Evolutionary conservation across 2,329 filamentous ascomycete species (phyloP).

Genomic region (Sporothrix mexicana): DNA sequence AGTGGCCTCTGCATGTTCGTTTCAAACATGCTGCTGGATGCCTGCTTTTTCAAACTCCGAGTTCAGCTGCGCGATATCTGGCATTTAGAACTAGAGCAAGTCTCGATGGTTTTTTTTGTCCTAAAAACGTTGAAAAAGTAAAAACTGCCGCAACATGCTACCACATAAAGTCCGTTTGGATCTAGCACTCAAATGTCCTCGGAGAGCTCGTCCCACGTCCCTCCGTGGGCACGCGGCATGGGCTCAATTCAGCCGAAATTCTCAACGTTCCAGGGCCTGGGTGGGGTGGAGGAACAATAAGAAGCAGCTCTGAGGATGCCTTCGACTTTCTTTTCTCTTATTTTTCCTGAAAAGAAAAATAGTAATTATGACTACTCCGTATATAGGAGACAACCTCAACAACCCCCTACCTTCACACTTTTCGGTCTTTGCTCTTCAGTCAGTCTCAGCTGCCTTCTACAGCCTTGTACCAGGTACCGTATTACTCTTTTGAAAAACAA

Average conservation of each 20-base stretch:
- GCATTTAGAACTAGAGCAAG: neutral
- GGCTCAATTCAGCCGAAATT: slow-evolving; percentile 57
- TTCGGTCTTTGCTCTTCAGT: neutral
- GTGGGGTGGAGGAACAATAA: neutral
- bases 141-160: neutral
- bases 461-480: neutral
- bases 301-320: neutral
- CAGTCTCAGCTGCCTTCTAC: neutral
- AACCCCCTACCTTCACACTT: neutral
- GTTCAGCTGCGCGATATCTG: neutral
- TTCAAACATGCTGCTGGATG: slow-evolving; percentile 1
- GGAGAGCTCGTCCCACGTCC: slow-evolving; percentile 46
- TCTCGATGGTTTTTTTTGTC: neutral
- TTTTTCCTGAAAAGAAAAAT: neutral
- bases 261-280: slow-evolving; percentile 17
- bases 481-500: neutral
- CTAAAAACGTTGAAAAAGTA: neutral
- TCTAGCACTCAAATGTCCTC: slow-evolving; percentile 8
- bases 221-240: slow-evolving; percentile 51
- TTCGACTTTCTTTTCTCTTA: neutral
- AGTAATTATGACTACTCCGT: too few relatives aligned
- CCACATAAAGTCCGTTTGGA: neutral
- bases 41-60: neutral
- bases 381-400: neutral
- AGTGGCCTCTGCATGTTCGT: neutral